Evolutionary conservation across 768 basidiomycete species (phyloP).

Genomic region (Serendipita sp.): DNA sequence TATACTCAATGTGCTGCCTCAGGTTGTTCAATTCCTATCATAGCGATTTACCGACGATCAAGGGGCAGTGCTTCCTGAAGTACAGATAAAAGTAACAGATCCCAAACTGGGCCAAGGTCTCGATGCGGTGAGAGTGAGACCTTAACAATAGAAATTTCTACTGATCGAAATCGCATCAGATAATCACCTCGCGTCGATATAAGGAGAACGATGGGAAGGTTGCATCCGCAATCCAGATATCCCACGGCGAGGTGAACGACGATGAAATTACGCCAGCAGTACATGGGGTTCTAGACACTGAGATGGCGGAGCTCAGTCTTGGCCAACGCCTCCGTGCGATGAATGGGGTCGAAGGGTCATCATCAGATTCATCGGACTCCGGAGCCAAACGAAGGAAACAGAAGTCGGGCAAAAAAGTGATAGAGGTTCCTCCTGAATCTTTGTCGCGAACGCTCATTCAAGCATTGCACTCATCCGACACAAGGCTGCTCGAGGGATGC

Average conservation of each 20-base stretch:
- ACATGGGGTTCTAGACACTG: constrained; percentile 61
- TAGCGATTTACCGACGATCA: constrained; percentile 41
- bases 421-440: constrained; percentile 49
- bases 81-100: constrained; percentile 15
- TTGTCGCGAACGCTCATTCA: constrained; percentile 90
- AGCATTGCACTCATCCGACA: constrained; percentile 89
- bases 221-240: constrained; percentile 23
- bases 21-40: constrained; percentile 4
- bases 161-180: constrained; percentile 20
- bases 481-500: constrained; percentile 73
- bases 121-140: background rate
- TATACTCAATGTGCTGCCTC: background rate
- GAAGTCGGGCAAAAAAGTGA: background rate
- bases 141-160: background rate
- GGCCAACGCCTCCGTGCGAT: constrained; percentile 78
- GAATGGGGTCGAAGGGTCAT: constrained; percentile 25
- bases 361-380: background rate
- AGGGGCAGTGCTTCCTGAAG: constrained; percentile 37
- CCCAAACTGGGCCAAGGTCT: constrained; percentile 16
- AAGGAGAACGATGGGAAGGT: constrained; percentile 45
- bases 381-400: background rate
- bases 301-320: constrained; percentile 80
- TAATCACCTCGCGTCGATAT: constrained; percentile 39
- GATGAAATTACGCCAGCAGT: constrained; percentile 20
- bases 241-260: constrained; percentile 30